Evolutionary conservation across 2,329 filamentous ascomycete genomes (phyloP).

Genomic region (Phyllosticta citrichinensis): DNA sequence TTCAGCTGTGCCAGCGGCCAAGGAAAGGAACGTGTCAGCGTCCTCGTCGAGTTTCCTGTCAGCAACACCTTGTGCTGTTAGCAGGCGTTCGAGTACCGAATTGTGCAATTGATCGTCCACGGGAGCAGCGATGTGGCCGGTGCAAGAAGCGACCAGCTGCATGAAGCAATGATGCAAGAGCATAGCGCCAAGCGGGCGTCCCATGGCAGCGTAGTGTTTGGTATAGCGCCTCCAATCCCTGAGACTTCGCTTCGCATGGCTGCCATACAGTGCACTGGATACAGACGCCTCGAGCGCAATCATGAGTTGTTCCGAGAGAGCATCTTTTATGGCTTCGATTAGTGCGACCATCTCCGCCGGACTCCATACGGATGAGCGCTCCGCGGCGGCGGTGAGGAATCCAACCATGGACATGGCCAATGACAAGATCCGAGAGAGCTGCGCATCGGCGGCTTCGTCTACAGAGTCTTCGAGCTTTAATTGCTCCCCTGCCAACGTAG

Average conservation of each 20-base stretch:
- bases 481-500: constrained; percentile 43
- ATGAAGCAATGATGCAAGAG: constrained; percentile 83
- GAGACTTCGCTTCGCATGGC: constrained; percentile 52
- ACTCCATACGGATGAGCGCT: constrained; percentile 72
- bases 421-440: constrained; percentile 54
- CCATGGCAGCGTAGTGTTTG: constrained; percentile 69
- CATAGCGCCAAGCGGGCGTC: constrained; percentile 81
- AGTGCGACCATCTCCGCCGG: constrained; percentile 62
- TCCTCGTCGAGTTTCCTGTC: constrained; percentile 15
- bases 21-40: constrained; percentile 34
- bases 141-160: constrained; percentile 68
- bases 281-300: constrained; percentile 81
- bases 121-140: constrained; percentile 61
- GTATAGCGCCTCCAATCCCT: constrained; percentile 84
- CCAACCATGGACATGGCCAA: constrained; percentile 80
- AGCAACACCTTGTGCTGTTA: constrained; percentile 14
- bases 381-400: constrained; percentile 74
- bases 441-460: constrained; percentile 44
- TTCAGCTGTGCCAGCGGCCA: constrained; percentile 60
- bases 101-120: constrained; percentile 48
- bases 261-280: constrained; percentile 77
- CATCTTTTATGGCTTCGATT: constrained; percentile 58
- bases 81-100: constrained; percentile 63
- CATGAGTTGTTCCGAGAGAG: constrained; percentile 77
- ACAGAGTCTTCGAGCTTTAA: constrained; percentile 25